Evolutionary conservation across 768 basidiomycete species (phyloP).

Genomic region (Coprinellus aureogranulatus): DNA sequence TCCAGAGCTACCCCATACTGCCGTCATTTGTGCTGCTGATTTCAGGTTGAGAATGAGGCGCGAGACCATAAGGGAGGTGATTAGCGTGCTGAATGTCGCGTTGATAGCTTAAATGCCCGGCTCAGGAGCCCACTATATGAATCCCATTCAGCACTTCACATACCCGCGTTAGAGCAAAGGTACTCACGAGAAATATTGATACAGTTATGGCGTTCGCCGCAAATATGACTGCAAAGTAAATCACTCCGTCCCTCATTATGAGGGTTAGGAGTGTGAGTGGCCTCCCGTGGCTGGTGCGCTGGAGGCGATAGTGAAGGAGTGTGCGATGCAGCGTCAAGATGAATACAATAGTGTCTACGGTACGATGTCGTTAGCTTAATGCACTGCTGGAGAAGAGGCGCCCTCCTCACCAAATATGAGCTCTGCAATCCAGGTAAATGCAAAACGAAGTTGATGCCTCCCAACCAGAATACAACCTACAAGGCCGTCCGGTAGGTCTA

Average conservation of each 20-base stretch:
- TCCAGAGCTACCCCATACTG: background rate
- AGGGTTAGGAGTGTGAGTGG: slow-evolving; percentile 22
- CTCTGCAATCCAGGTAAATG: slow-evolving; percentile 36
- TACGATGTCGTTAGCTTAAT: background rate
- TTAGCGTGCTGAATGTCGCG: slow-evolving; percentile 35
- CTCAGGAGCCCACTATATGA: slow-evolving; percentile 9
- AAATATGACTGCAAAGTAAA: slow-evolving; percentile 34
- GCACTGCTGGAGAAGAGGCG: background rate
- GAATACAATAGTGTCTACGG: slow-evolving; percentile 30
- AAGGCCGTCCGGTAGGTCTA: slow-evolving; percentile 29
- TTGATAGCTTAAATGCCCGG: slow-evolving; percentile 34
- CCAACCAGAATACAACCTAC: slow-evolving; percentile 38
- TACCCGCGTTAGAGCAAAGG: background rate
- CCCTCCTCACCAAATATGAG: slow-evolving; percentile 31
- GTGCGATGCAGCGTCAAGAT: slow-evolving; percentile 29
- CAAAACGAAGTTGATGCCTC: slow-evolving; percentile 26
- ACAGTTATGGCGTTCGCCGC: slow-evolving; percentile 29
- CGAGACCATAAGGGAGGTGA: slow-evolving; percentile 37
- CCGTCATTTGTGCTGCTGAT: background rate
- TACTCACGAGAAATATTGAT: slow-evolving; percentile 28
- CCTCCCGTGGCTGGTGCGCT: slow-evolving; percentile 5
- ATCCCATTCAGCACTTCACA: too few relatives aligned
- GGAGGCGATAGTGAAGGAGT: slow-evolving; percentile 15
- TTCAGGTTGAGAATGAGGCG: slow-evolving; percentile 33
- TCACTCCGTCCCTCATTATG: slow-evolving; percentile 32